Percentiles rank a stretch among this genome's conserved stretches.
Evolutionary conservation across 1,139 yeast species (phyloP).

Genomic region (Saccharomycopsis phalli): DNA sequence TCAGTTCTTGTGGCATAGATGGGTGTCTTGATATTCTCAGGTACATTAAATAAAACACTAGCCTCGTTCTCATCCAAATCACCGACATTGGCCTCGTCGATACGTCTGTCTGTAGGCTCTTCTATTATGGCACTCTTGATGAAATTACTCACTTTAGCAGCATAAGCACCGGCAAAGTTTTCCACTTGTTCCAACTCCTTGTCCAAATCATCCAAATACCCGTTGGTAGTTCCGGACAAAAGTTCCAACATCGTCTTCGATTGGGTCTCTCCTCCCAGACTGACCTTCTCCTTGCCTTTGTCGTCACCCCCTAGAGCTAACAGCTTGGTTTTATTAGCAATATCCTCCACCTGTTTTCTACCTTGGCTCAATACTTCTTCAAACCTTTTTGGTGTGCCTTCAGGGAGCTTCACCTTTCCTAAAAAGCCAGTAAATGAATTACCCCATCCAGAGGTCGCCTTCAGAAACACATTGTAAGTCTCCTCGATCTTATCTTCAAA

Average conservation of each 20-base stretch:
- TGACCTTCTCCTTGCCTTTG: constrained; percentile 1
- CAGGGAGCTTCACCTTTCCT: constrained; percentile 27
- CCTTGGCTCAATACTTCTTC: constrained; percentile 20
- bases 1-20: constrained; percentile 46
- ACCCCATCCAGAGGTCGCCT: constrained; percentile 32
- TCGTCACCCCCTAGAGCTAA: constrained; percentile 4
- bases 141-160: constrained; percentile 49
- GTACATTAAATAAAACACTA: constrained; percentile 37
- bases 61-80: constrained; percentile 30
- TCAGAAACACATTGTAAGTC: constrained; percentile 39
- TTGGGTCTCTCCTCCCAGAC: background rate
- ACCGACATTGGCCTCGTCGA: constrained; percentile 22
- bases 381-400: constrained; percentile 12
- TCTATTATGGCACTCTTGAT: constrained; percentile 45
- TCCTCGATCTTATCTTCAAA: constrained; percentile 47
- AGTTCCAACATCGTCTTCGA: constrained; percentile 28
- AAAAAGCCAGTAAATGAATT: constrained; percentile 31
- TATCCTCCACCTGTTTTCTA: constrained; percentile 30
- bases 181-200: constrained; percentile 61
- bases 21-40: constrained; percentile 27
- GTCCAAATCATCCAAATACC: constrained; percentile 58
- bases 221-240: constrained; percentile 40
- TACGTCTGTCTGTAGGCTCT: constrained; percentile 14
- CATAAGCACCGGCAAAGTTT: constrained; percentile 51
- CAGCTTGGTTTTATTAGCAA: constrained; percentile 21